phyloP scores from a whole-genome alignment of 2,329 filamentous ascomycete species.

The Penicillium glabrum region DNA sequence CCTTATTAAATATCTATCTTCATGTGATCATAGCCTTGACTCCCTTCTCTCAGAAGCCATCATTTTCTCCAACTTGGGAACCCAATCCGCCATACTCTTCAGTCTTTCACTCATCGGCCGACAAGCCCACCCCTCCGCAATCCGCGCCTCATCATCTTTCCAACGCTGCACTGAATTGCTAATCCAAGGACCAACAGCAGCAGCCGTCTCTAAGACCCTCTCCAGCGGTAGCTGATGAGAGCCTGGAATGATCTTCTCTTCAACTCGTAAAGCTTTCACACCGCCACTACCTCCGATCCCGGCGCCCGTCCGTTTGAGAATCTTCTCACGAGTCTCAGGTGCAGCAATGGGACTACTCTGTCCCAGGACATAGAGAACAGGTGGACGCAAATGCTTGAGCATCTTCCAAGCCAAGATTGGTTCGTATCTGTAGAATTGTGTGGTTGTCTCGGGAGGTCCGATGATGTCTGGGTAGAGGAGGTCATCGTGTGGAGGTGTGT shows the following conservation, averaged over 20 bases:
- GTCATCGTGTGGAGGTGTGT: background rate
- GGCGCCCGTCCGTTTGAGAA: conserved; percentile 18
- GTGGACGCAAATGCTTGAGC: conserved; percentile 15
- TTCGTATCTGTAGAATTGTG: conserved; percentile 5
- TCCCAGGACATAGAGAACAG: conserved; percentile 25
- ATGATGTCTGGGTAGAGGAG: conserved; percentile 7
- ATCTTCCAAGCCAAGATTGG: conserved; percentile 2
- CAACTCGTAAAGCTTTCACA: background rate
- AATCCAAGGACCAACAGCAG: conserved; percentile 5
- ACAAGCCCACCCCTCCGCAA: conserved; percentile 2
- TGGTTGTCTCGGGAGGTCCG: background rate
- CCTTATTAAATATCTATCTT: too few species aligned
- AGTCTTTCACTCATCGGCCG: conserved; percentile 1
- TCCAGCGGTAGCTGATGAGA: conserved; percentile 9
- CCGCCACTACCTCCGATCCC: conserved; percentile 19
- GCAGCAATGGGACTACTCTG: conserved; percentile 14
- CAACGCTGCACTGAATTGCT: background rate
- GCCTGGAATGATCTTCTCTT: background rate
- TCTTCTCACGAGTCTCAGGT: conserved; percentile 11
- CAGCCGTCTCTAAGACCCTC: background rate
- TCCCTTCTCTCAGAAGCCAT: background rate
- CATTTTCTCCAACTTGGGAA: background rate
- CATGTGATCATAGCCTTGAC: background rate
- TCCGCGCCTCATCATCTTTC: conserved; percentile 1
- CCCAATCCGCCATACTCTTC: conserved; percentile 1